A percentile compares a stretch with the other conserved stretches of the same genome.
Evolutionary conservation across 192 early-diverging fungal species (phyloP).

Genomic region (Rhizoclosmatium globosum): DNA sequence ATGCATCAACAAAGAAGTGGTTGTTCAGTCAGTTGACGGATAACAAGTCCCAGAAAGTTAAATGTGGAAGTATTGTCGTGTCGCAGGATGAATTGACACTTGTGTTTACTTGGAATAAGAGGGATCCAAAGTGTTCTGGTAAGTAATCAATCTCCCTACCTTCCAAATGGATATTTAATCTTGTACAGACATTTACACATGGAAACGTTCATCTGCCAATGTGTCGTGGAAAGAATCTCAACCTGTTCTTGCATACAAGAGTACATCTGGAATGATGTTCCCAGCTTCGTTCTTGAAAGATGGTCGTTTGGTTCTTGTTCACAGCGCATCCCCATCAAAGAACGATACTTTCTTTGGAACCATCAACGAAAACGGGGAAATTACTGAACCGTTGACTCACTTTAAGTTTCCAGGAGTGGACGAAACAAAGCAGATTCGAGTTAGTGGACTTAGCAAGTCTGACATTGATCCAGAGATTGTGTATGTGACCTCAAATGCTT

Average conservation of each 20-base stretch:
- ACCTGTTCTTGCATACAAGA: neutral
- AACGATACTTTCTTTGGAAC: too few relatives aligned
- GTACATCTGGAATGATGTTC: neutral
- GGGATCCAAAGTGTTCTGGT: neutral
- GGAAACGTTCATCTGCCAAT: neutral
- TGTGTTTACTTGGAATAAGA: conserved; percentile 2
- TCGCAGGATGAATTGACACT: neutral
- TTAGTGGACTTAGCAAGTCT: neutral
- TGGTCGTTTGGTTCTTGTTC: neutral
- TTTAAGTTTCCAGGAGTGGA: neutral
- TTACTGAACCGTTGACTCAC: neutral
- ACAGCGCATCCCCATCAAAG: neutral
- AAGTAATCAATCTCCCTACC: too few relatives aligned
- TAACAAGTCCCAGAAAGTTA: neutral
- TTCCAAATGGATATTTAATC: too few relatives aligned
- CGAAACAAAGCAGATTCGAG: neutral
- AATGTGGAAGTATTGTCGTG: neutral
- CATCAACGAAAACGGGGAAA: neutral
- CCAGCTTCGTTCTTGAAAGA: neutral
- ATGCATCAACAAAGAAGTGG: neutral
- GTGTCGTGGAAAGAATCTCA: neutral
- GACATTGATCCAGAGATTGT: neutral
- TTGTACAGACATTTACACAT: neutral
- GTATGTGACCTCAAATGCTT: neutral
- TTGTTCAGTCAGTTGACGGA: neutral